Evolutionary conservation across 148 eudicot species (phyloP), one percentile per base, ranked within the genome.

Genomic region (Cornus controversa): DNA sequence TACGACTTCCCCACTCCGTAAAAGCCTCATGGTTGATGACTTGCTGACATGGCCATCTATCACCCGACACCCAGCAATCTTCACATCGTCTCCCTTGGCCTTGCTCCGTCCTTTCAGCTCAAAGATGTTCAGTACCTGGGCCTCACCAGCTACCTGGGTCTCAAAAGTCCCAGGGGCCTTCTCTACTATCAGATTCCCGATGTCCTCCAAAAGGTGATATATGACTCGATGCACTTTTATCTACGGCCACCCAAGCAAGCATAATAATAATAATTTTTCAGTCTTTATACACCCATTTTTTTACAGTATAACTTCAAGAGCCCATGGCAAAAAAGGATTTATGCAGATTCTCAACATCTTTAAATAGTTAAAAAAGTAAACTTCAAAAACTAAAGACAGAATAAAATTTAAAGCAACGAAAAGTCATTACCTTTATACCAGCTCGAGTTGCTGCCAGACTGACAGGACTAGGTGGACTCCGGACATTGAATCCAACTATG

Each of bases 21-120:
- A 78, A 65, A 96, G 89, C 84, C 92, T 89, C 94, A 96, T 75
- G 18, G 80, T 87, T 0, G 91, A 83, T 6, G 90, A 78, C 85
- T 82, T 93, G 58, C 80, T 79, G 37, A 96, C 69, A 25, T 81
- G 84, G 28, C 99, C 99, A 36, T 93, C 96, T 60, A 83, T 74
- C 70, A 93, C 98, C 57, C 83, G 78, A 75, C 99, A 96, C 26
- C 99, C 99, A 2, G 98, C 99, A n/a, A 96, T 96, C 80, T 92
- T 96, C 8, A 90, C 84, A 78, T 89, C 93, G 0, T 83, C 93
- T 45, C 91, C 96, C 79, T 90, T 93, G 28, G 86, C 67, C 86
- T 89, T 96, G 90, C 93, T 89, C 87, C 92, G 84, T 62, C 99
- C 92, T 29, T 89, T 89, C 75, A 93, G 75, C 78, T 91, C 94